Evolutionary conservation across 805 yeast species (phyloP).

Genomic region (Pichia gijzeniarum): DNA sequence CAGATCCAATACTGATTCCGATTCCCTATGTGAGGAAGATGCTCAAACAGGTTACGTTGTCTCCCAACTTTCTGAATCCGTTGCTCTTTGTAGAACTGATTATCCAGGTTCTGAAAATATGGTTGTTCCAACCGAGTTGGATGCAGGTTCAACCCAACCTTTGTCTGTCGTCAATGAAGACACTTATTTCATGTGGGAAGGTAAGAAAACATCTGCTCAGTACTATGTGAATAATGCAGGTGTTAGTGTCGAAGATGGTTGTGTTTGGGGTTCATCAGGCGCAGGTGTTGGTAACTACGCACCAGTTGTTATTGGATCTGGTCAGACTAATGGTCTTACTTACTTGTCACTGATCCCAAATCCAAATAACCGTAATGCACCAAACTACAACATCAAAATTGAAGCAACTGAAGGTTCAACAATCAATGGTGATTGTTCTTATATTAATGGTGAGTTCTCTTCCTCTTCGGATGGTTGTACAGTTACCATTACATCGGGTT

Average conservation of each 20-base stretch:
- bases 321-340: constrained; percentile 49
- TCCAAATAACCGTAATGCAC: constrained; percentile 54
- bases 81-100: constrained; percentile 71
- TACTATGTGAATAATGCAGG: constrained; percentile 76
- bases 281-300: constrained; percentile 74
- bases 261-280: constrained; percentile 61
- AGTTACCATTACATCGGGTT: constrained; percentile 78
- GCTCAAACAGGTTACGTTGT: constrained; percentile 46
- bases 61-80: constrained; percentile 42
- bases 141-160: constrained; percentile 44
- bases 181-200: constrained; percentile 56
- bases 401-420: constrained; percentile 62
- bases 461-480: constrained; percentile 86
- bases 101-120: constrained; percentile 80
- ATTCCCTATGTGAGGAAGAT: constrained; percentile 64
- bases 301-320: constrained; percentile 73
- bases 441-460: constrained; percentile 70
- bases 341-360: constrained; percentile 72
- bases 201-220: constrained; percentile 61
- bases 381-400: constrained; percentile 73
- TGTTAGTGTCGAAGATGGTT: constrained; percentile 60
- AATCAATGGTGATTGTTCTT: constrained; percentile 69
- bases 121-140: constrained; percentile 64
- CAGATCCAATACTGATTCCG: constrained; percentile 45
- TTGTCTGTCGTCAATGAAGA: constrained; percentile 56